These are phyloP conservation scores for Blastobotrys illinoisensis DNA, from an alignment of 1,139 yeast species.

Conservation along the genomic window DNA sequence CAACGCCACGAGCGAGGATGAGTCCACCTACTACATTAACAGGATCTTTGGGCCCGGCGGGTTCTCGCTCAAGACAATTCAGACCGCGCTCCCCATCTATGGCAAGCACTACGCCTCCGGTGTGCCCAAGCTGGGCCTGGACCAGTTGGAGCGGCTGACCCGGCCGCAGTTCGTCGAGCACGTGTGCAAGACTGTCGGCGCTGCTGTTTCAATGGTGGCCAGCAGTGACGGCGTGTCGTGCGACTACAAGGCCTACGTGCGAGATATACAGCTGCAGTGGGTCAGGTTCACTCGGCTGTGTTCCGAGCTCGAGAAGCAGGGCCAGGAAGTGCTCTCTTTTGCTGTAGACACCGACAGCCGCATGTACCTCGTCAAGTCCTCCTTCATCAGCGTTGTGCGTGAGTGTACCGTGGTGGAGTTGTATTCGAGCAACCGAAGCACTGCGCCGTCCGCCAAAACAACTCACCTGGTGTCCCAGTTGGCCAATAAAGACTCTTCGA, in stretches of 20 bases:
- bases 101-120: slow-evolving; percentile 24
- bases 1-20: slow-evolving; percentile 23
- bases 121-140: slow-evolving; percentile 1
- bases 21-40: slow-evolving; percentile 38
- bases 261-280: slow-evolving; percentile 45
- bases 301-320: slow-evolving; percentile 55
- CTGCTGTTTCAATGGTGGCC: slow-evolving; percentile 19
- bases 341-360: slow-evolving; percentile 22
- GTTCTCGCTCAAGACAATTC: slow-evolving; percentile 42
- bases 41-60: slow-evolving; percentile 45
- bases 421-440: slow-evolving; percentile 19
- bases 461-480: slow-evolving; percentile 8
- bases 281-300: slow-evolving; percentile 56
- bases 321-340: slow-evolving; percentile 50
- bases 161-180: slow-evolving; percentile 27
- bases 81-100: slow-evolving; percentile 40
- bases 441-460: slow-evolving; percentile 16
- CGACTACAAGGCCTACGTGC: slow-evolving; percentile 25
- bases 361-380: slow-evolving; percentile 21
- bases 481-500: slow-evolving; percentile 6
- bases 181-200: slow-evolving; percentile 31
- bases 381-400: slow-evolving; percentile 21
- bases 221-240: slow-evolving; percentile 9
- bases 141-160: slow-evolving; percentile 9
- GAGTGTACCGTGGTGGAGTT: slow-evolving; percentile 21